Evolutionary conservation across 106 monocot genomes (phyloP), one percentile per base, ranked within the genome.

Genomic region (Dendrobium officinale): DNA sequence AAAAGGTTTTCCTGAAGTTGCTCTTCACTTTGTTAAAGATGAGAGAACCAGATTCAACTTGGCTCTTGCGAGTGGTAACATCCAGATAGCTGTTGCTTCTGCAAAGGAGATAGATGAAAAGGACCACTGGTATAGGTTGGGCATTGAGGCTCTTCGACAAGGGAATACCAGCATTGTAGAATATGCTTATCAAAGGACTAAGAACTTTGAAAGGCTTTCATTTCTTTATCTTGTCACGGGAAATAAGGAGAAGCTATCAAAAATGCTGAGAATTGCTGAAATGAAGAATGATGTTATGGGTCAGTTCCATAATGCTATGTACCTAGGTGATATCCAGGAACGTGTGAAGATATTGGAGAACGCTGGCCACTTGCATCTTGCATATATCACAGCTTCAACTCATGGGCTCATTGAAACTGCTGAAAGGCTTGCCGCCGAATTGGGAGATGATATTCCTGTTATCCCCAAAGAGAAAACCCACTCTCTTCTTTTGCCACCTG

Each of bases 41-140:
- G 91, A 91, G 79, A 86, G 77, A 44, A 91, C 91, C 16, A 82
- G 83, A 19, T 91, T 91, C 68, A 91, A 88, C 33, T 76, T 91
- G 82, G 91, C 91, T 56, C 70, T 91, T 29, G 88, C 88, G 77
- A 91, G 91, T 75, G 91, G 91, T 43, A 91, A 91, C 61, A 84
- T 87, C 72, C 87, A 84, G 73, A 81, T 87, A 51, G 81, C 84
- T 75, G 81, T 87, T 78, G 84, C 84, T 66, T 81, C 82, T 54
- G 84, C 87, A 16, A 84, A 81, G 76, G 87, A 81, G 72, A 82
- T 87, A 51, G 81, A 87, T 72, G 84, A 87, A 47, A 84, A 87
- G 16, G 87, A 84, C 77, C 45, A 84, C 68, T 87, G 84, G 84
- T 87, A 87, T 33, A 81, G 79, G 54, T 45, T 84, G 64, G 83